Evolutionary conservation across 2,329 filamentous ascomycete genomes (phyloP).

Genomic region (Rhynchosporium secalis): DNA sequence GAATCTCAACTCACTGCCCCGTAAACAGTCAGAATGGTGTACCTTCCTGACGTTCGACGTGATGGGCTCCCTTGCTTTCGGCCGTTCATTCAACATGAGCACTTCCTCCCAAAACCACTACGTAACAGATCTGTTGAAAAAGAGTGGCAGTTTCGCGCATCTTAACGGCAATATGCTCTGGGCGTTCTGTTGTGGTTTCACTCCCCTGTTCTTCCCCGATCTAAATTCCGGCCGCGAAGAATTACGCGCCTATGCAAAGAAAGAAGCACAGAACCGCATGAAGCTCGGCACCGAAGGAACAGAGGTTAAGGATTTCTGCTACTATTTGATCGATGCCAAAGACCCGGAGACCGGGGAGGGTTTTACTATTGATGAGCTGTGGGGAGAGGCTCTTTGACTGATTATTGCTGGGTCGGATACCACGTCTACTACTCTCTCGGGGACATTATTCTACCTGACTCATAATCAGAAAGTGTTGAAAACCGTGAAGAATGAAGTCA

Average conservation of each 20-base stretch:
- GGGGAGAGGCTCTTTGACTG: slow-evolving; percentile 25
- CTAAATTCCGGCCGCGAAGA: neutral
- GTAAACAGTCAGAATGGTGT: slow-evolving; percentile 4
- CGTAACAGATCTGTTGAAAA: neutral
- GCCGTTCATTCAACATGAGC: slow-evolving; percentile 47
- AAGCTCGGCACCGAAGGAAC: neutral
- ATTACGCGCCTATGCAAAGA: neutral
- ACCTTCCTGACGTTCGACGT: slow-evolving; percentile 23
- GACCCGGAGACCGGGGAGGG: slow-evolving; percentile 64
- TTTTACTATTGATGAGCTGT: slow-evolving; percentile 40
- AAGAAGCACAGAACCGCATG: neutral
- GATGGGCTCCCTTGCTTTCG: slow-evolving; percentile 49
- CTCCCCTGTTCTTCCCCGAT: neutral
- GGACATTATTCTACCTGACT: slow-evolving; percentile 20
- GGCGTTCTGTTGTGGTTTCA: neutral
- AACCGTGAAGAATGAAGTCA: slow-evolving; percentile 9
- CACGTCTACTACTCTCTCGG: slow-evolving; percentile 33
- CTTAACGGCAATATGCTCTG: neutral
- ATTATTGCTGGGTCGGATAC: slow-evolving; percentile 42
- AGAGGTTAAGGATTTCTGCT: slow-evolving; percentile 52
- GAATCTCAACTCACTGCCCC: neutral
- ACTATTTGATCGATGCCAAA: slow-evolving; percentile 68
- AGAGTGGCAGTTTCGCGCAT: neutral
- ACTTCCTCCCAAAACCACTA: neutral
- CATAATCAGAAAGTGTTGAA: slow-evolving; percentile 5